Evolutionary conservation across 768 basidiomycete genomes (phyloP), one percentile per base, ranked within the genome.

Genomic region (Piloderma croceum): DNA sequence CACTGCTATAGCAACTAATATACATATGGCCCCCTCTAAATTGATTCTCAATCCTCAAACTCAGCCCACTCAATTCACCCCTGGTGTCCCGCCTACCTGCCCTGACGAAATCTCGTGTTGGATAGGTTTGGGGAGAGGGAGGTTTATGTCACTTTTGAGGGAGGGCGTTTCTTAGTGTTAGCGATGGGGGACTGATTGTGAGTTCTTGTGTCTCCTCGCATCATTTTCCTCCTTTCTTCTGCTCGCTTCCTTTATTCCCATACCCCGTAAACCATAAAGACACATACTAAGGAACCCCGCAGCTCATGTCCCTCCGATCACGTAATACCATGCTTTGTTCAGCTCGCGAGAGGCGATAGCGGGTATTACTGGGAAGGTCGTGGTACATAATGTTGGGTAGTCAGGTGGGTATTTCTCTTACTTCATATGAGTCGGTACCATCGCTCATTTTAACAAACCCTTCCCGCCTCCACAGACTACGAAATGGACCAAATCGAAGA

Each of bases 401-500:
- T n/a, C 77, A 92, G 45, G 70, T 73, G n/a, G n/a, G n/a, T 73
- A 40, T 42, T 63, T 58, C 27, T 27, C n/a, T n/a, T n/a, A n/a
- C n/a, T 15, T 29, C 10, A 9, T 29, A 15, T 29, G 10, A 21
- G 20, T 24, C 12, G 23, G 22, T 31, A 7, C 21, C 20, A 6
- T 9, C 5, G 27, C 9, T 7, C 31, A 34, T 32, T 24, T 11
- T 7, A 7, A 15, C 12, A 33, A n/a, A n/a, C n/a, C 19, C 32
- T 21, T 35, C 13, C 22, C 15, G 3, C 21, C 27, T 17, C 11
- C 25, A 24, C 42, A 77, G 83, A 86, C 27, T 85, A 90, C 49
- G 93, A 97, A 41, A 74, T 89, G 36, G 96, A 99, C 53, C 83
- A 91, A 59, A 98, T 99, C 53, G 92, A 96, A 62, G 96, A 98